Evolutionary conservation across 108 stramenopile species (phyloP).

Genomic region (Pseudonitzschia pungens): DNA sequence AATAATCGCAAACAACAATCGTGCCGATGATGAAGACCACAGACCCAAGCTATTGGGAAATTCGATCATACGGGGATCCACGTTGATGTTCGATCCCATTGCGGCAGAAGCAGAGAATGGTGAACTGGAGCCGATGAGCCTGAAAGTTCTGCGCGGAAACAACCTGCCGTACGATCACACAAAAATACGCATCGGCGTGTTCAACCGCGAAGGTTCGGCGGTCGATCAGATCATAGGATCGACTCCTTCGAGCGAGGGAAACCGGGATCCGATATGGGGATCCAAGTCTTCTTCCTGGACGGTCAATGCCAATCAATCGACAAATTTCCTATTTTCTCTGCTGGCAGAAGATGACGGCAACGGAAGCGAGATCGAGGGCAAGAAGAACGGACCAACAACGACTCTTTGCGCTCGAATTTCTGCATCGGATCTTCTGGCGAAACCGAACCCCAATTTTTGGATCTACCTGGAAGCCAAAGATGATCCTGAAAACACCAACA

Average conservation of each 20-base stretch:
- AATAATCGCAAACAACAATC: not conserved
- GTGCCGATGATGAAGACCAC: not conserved
- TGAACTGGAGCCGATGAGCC: not conserved
- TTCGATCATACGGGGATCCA: not conserved
- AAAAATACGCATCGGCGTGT: conserved; percentile 1
- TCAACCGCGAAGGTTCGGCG: not conserved
- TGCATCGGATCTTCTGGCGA: not conserved
- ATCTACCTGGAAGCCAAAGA: not conserved
- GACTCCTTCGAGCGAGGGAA: conserved; percentile 3
- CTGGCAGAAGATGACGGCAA: not conserved
- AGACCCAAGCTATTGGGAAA: not conserved
- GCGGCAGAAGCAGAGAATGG: not conserved
- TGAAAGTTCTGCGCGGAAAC: conserved; percentile 4
- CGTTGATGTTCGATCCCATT: not conserved
- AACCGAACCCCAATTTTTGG: conserved; percentile 9
- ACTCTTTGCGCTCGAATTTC: not conserved
- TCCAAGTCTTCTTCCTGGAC: conserved; percentile 2
- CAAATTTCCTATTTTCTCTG: not conserved
- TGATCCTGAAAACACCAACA: not conserved
- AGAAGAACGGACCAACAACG: not conserved
- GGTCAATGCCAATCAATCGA: not conserved
- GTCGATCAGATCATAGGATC: conserved; percentile 9
- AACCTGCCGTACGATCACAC: conserved; percentile 6
- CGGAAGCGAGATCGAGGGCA: not conserved
- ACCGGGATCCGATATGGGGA: conserved; percentile 12